phyloP scores from a whole-genome alignment of 2,329 filamentous ascomycete species.

The Clonostachys solani region DNA sequence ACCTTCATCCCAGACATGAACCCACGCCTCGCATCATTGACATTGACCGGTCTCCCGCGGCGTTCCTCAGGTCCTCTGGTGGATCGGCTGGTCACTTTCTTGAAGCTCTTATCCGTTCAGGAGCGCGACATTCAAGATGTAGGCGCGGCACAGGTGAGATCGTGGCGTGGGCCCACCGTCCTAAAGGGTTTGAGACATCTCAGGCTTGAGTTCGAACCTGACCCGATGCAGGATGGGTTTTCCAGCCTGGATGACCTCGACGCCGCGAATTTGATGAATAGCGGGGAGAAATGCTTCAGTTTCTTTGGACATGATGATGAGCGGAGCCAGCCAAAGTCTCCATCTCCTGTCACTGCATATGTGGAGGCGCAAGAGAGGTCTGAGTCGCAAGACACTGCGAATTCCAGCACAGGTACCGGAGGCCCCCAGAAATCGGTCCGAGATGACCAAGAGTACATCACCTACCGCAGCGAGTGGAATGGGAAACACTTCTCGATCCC shows the following conservation, averaged over 20 bases:
- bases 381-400: slow-evolving; percentile 1
- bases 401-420: slow-evolving; percentile 3
- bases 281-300: slow-evolving; percentile 32
- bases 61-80: slow-evolving; percentile 46
- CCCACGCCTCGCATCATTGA: slow-evolving; percentile 46
- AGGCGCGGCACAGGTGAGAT: slow-evolving; percentile 1
- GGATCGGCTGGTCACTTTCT: slow-evolving; percentile 38
- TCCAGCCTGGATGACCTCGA: slow-evolving; percentile 27
- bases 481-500: slow-evolving; percentile 12
- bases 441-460: slow-evolving; percentile 14
- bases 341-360: neutral
- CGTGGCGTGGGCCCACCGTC: slow-evolving; percentile 32
- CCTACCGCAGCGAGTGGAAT: slow-evolving; percentile 15
- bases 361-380: slow-evolving; percentile 1
- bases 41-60: slow-evolving; percentile 49
- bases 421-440: slow-evolving; percentile 3
- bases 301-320: slow-evolving; percentile 33
- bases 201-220: slow-evolving; percentile 48
- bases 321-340: neutral
- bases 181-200: slow-evolving; percentile 49
- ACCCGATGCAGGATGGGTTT: slow-evolving; percentile 28
- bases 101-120: slow-evolving; percentile 41
- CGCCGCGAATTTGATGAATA: slow-evolving; percentile 34
- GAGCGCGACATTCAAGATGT: slow-evolving; percentile 37
- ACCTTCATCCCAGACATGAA: slow-evolving; percentile 52